A percentile compares a stretch with the other conserved stretches of the same genome.
Evolutionary conservation across 2,329 filamentous ascomycete species (phyloP).

Genomic region (Cytospora chrysosperma): DNA sequence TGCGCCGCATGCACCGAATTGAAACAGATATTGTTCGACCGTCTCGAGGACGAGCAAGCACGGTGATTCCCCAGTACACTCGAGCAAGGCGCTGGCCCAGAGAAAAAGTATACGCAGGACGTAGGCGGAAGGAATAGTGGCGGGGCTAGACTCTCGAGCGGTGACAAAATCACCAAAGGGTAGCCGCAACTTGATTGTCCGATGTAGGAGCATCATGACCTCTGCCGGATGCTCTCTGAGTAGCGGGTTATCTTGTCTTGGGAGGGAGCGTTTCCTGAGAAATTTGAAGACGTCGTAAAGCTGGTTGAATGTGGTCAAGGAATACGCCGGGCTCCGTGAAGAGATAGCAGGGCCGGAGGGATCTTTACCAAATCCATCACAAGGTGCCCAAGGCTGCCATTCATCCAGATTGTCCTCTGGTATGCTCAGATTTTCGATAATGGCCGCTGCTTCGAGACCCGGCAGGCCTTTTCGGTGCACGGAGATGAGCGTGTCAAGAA

Average conservation of each 20-base stretch:
- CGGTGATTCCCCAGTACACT: slow-evolving; percentile 21
- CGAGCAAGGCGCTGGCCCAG: slow-evolving; percentile 29
- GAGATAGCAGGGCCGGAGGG: slow-evolving; percentile 27
- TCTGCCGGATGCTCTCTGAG: slow-evolving; percentile 10
- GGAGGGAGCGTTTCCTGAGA: slow-evolving; percentile 29
- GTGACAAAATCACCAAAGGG: slow-evolving; percentile 29
- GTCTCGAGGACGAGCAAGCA: slow-evolving; percentile 27
- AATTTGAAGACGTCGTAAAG: slow-evolving; percentile 40
- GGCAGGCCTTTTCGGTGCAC: slow-evolving; percentile 49
- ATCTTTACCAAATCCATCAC: slow-evolving; percentile 37
- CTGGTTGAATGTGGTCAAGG: slow-evolving; percentile 44
- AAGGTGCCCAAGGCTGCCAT: slow-evolving; percentile 70
- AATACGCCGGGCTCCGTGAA: slow-evolving; percentile 34
- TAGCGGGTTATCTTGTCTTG: slow-evolving; percentile 14
- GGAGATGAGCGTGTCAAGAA: slow-evolving; percentile 60
- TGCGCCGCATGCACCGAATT: slow-evolving; percentile 29
- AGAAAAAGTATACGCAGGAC: slow-evolving; percentile 29
- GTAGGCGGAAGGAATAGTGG: slow-evolving; percentile 31
- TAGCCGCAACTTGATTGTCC: slow-evolving; percentile 25
- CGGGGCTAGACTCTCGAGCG: slow-evolving; percentile 23
- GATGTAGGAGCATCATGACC: slow-evolving; percentile 24
- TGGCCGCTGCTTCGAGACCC: slow-evolving; percentile 48
- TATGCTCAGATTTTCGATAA: slow-evolving; percentile 45
- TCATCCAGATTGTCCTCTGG: slow-evolving; percentile 69
- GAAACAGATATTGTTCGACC: slow-evolving; percentile 27